Percentiles rank a stretch among this genome's conserved stretches.
Evolutionary conservation across 352 stramenopile species (phyloP).

Genomic region (Pythium apleroticum): DNA sequence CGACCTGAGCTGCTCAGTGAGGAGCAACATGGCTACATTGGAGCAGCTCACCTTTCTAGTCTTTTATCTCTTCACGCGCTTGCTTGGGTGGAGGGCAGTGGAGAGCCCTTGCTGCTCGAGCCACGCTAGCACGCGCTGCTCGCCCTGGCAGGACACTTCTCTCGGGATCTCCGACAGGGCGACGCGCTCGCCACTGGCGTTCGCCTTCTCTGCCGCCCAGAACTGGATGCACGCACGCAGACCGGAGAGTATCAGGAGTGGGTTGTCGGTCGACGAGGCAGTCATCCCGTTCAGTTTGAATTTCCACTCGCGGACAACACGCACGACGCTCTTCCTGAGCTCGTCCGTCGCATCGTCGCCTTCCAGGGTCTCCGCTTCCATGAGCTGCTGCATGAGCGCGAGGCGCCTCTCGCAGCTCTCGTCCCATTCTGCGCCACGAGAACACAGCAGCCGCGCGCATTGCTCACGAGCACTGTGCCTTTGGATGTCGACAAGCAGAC

Average conservation of each 20-base stretch:
- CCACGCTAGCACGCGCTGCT: background rate
- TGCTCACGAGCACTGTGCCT: background rate
- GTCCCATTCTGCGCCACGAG: background rate
- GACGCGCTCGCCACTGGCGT: background rate
- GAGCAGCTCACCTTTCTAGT: no score
- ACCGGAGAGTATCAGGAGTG: background rate
- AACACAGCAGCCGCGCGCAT: background rate
- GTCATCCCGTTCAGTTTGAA: background rate
- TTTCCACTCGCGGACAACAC: background rate
- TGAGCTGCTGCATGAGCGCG: background rate
- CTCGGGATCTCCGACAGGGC: background rate
- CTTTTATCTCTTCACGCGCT: no score
- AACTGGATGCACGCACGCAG: background rate
- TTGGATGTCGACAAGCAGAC: background rate
- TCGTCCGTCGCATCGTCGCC: background rate
- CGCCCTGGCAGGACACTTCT: background rate
- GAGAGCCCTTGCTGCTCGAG: background rate
- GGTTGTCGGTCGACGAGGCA: background rate
- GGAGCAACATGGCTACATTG: no score
- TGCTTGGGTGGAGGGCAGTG: background rate
- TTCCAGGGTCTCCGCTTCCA: background rate
- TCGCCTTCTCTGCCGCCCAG: background rate
- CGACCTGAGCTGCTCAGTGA: no score
- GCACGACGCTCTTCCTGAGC: background rate
- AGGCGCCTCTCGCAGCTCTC: background rate